A percentile compares a stretch with the other conserved stretches of the same genome.
Conservation (phyloP, 495 filamentous ascomycete genomes). For the Bombardia bombarda region DNA sequence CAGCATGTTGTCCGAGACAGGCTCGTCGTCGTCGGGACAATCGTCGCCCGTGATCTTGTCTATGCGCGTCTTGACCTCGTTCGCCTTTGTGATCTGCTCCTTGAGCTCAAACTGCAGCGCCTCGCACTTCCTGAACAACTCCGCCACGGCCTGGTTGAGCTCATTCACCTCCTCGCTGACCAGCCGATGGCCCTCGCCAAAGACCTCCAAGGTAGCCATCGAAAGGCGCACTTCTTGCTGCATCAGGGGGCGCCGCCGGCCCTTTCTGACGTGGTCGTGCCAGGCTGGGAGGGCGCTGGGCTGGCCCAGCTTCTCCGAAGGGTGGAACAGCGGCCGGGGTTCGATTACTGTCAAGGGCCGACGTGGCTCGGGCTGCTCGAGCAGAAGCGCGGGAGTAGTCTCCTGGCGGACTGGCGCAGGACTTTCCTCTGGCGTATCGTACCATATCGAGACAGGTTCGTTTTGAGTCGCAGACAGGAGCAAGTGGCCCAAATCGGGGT, state of each 20-base stretch:
- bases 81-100: slow-evolving; percentile 60
- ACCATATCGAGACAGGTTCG: slow-evolving; percentile 54
- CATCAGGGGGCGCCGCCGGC: slow-evolving; percentile 50
- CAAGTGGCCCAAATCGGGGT: slow-evolving; percentile 71
- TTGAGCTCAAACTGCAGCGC: slow-evolving; percentile 61
- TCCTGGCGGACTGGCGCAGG: slow-evolving; percentile 23
- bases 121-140: slow-evolving; percentile 74
- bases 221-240: slow-evolving; percentile 69
- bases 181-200: slow-evolving; percentile 69
- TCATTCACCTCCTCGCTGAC: slow-evolving; percentile 64
- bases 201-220: slow-evolving; percentile 62
- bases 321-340: slow-evolving; percentile 62
- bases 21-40: slow-evolving; percentile 33
- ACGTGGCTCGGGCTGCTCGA: slow-evolving; percentile 16
- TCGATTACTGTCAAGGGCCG: slow-evolving; percentile 35
- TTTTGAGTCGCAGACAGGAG: slow-evolving; percentile 61
- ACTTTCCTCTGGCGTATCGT: slow-evolving; percentile 55
- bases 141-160: slow-evolving; percentile 66
- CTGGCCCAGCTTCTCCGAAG: slow-evolving; percentile 55
- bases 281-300: slow-evolving; percentile 51
- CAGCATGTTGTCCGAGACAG: slow-evolving; percentile 39
- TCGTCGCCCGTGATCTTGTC: slow-evolving; percentile 59
- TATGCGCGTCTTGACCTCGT: slow-evolving; percentile 58
- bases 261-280: slow-evolving; percentile 52
- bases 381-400: slow-evolving; percentile 14